Conservation (phyloP, 2,329 filamentous ascomycete species). For the Tolypocladium guangdongense region DNA sequence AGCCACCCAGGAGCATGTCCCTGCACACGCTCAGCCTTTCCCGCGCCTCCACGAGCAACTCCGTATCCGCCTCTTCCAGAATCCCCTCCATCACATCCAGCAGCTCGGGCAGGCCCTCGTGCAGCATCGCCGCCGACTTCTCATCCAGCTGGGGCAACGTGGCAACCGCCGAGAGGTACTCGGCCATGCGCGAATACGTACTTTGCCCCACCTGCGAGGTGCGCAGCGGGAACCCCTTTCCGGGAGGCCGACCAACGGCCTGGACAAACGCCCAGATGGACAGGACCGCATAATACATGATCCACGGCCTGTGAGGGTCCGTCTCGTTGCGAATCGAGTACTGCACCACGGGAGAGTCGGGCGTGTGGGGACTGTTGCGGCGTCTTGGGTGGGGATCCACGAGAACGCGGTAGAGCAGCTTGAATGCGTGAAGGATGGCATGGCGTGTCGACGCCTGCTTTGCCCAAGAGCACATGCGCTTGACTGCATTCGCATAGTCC, state of each 20-base stretch:
- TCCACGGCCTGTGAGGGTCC: conserved; percentile 79
- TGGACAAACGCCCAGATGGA: conserved; percentile 84
- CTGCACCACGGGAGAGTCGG: conserved; percentile 26
- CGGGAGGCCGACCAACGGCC: conserved; percentile 51
- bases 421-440: conserved; percentile 74
- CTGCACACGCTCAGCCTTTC: conserved; percentile 56
- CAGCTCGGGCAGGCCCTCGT: conserved; percentile 36
- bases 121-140: conserved; percentile 55
- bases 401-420: conserved; percentile 68
- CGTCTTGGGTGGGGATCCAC: conserved; percentile 36
- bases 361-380: conserved; percentile 6
- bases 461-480: conserved; percentile 73
- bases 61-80: conserved; percentile 39
- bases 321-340: conserved; percentile 72
- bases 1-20: conserved; percentile 12
- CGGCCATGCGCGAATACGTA: conserved; percentile 24
- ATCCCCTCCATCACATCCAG: conserved; percentile 32
- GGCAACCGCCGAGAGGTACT: conserved; percentile 52
- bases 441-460: conserved; percentile 64
- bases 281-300: conserved; percentile 76
- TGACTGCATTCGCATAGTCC: conserved; percentile 62
- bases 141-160: conserved; percentile 59
- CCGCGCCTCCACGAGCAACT: conserved; percentile 69
- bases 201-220: conserved; percentile 26
- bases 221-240: conserved; percentile 36